Conservation (phyloP, 495 filamentous ascomycete species). For the Aspergillus nanangensis region DNA sequence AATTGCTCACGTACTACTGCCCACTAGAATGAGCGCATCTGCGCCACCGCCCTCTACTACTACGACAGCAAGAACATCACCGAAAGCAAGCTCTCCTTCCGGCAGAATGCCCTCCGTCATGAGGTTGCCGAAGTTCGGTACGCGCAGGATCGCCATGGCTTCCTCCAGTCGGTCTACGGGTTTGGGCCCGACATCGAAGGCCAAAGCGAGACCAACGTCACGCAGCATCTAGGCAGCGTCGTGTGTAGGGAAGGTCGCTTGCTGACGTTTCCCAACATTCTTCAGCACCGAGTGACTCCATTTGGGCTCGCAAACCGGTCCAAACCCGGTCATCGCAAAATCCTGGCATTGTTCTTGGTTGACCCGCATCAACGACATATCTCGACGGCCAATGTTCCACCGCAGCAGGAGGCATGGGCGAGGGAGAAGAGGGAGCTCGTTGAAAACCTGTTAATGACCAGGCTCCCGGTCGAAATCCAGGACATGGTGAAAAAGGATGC, state of each 20-base stretch:
- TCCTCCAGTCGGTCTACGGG: constrained; percentile 26
- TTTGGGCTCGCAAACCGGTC: constrained; percentile 45
- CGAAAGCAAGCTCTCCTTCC: constrained; percentile 47
- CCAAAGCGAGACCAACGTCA: constrained; percentile 6
- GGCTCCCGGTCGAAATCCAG: constrained; percentile 36
- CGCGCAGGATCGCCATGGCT: constrained; percentile 24
- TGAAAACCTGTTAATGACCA: constrained; percentile 4
- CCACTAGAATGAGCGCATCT: constrained; percentile 48
- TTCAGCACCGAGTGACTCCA: constrained; percentile 49
- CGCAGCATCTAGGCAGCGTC: constrained; percentile 37
- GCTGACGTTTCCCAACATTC: constrained; percentile 27
- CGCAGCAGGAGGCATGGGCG: constrained; percentile 42
- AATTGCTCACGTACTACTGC: too few relatives aligned
- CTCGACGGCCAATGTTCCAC: constrained; percentile 52
- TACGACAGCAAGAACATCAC: constrained; percentile 61
- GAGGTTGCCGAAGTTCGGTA: constrained; percentile 12
- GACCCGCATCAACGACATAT: constrained; percentile 48
- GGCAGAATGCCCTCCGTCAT: constrained; percentile 22
- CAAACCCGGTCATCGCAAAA: constrained; percentile 50
- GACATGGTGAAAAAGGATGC: constrained; percentile 29
- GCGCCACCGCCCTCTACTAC: constrained; percentile 57
- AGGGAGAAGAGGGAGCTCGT: constrained; percentile 15
- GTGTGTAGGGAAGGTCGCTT: constrained; percentile 24
- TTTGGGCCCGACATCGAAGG: constrained; percentile 8
- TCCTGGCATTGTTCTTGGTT: constrained; percentile 55